Base-by-base conservation (phyloP, 805 yeast genomes). In the Candida caryicola region DNA sequence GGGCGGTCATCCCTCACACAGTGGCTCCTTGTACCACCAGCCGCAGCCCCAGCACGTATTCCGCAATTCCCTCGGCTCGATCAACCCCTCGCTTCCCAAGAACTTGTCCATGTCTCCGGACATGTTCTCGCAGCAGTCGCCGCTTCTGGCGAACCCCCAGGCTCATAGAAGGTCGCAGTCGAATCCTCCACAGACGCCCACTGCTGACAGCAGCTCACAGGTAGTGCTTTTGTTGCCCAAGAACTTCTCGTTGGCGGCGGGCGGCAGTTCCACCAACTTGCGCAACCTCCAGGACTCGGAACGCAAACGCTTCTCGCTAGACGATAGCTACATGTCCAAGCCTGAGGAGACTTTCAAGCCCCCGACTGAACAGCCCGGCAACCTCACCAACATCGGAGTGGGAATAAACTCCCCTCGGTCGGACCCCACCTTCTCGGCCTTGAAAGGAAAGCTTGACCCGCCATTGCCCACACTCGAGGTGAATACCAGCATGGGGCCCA, bases 171-270 rank as follows among this genome's bases (percentile, higher is more conserved):
- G 70, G 18, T 54, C 71, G 1, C 56, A 52, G 9, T 60, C 71
- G 1, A 64, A 60, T 38, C 69, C 72, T 13, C 17, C 39, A 5
- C 36, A 32, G 1, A 15, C 36, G 13, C 15, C 10, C 16, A 23
- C 39, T 12, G n/a, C 38, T 50, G 19, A 30, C 23, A 35, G 19
- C 23, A 49, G 63, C n/a, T 57, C 70, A 10, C 70, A 62, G 26
- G 77, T 80, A 1, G 75, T 76, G 15, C 63, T 76, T 17, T 55
- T 76, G 33, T 61, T 76, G 34, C 79, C 81, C 0, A 74, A 70
- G 47, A 73, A 69, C 43, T 69, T 69, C 37, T 60, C 73, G 4
- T 52, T 64, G 5, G 55, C 54, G 4, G 23, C 47, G 4, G 55
- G 41, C 40, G 50, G 36, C 46, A 31, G 23, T 31, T 23, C 18